Percentiles rank a stretch among this genome's conserved stretches.
phyloP scores from a whole-genome alignment of 257 asterid species.

The Anisodus acutangulus region DNA sequence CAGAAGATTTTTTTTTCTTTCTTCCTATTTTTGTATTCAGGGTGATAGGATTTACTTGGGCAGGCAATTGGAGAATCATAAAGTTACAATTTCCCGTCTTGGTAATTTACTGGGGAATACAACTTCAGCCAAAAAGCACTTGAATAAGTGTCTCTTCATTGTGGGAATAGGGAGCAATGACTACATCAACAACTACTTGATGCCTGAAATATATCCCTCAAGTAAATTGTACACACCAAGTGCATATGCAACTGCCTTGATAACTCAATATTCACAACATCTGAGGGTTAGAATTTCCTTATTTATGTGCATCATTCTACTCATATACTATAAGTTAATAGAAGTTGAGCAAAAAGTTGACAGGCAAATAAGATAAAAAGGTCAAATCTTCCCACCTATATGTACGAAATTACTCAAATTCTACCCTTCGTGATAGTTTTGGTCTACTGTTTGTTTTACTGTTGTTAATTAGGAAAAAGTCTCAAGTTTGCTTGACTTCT shows the following conservation, averaged over 20 bases:
- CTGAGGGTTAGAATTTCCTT: constrained; percentile 24
- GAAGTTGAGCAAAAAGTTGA: neutral
- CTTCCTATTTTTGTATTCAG: constrained; percentile 29
- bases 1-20: neutral
- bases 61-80: constrained; percentile 35
- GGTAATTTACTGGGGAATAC: constrained; percentile 11
- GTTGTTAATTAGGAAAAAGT: too few species aligned
- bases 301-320: neutral
- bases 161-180: constrained; percentile 67
- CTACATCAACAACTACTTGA: constrained; percentile 58
- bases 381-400: too few species aligned
- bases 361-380: too few species aligned
- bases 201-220: constrained; percentile 33
- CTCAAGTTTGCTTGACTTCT: too few species aligned
- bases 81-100: constrained; percentile 25
- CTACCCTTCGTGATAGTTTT: too few species aligned
- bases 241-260: constrained; percentile 46
- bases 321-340: neutral
- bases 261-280: constrained; percentile 34
- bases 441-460: too few species aligned
- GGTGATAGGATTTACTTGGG: constrained; percentile 37
- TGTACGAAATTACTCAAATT: too few species aligned
- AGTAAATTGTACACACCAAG: constrained; percentile 42
- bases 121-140: constrained; percentile 21
- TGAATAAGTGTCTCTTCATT: constrained; percentile 49